These are phyloP conservation scores for Talaromyces rugulosus DNA, from an alignment of 2,329 filamentous ascomycete species.

Conservation along the genomic window DNA sequence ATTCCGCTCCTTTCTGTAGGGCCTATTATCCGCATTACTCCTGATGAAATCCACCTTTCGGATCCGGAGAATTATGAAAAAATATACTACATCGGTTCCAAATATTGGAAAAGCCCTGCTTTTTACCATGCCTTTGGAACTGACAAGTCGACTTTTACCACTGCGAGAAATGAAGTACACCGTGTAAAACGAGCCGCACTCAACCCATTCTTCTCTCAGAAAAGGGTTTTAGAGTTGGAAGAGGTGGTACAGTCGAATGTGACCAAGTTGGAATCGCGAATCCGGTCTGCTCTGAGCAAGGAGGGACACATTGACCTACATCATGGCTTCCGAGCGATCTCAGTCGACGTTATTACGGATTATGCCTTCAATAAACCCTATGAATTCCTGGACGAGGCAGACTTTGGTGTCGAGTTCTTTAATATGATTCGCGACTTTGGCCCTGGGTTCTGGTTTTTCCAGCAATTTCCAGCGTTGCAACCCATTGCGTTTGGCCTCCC, in stretches of 20 bases:
- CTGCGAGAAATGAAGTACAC: conserved; percentile 22
- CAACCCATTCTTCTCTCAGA: conserved; percentile 28
- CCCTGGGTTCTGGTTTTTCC: conserved; percentile 20
- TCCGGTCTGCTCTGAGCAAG: conserved; percentile 16
- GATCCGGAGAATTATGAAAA: conserved; percentile 16
- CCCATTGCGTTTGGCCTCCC: conserved; percentile 14
- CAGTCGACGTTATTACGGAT: conserved; percentile 26
- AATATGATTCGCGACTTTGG: conserved; percentile 18
- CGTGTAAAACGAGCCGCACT: conserved; percentile 25
- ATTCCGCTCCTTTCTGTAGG: conserved; percentile 13
- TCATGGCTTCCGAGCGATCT: conserved; percentile 22
- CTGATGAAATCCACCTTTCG: conserved; percentile 25
- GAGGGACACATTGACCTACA: conserved; percentile 19
- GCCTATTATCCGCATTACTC: conserved; percentile 25
- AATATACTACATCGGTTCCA: conserved; percentile 21
- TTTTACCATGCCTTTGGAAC: conserved; percentile 25
- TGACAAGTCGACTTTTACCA: conserved; percentile 27
- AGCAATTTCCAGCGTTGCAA: conserved; percentile 19
- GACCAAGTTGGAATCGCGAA: conserved; percentile 19
- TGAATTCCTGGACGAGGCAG: conserved; percentile 15
- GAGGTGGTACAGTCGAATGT: conserved; percentile 21
- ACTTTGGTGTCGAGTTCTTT: conserved; percentile 19
- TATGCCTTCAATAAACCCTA: conserved; percentile 24
- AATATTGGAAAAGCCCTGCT: conserved; percentile 21
- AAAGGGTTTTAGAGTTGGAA: conserved; percentile 21